Evolutionary conservation across 169 alveolate genomes (phyloP).

Genomic region (Cryptosporidium bovis): DNA sequence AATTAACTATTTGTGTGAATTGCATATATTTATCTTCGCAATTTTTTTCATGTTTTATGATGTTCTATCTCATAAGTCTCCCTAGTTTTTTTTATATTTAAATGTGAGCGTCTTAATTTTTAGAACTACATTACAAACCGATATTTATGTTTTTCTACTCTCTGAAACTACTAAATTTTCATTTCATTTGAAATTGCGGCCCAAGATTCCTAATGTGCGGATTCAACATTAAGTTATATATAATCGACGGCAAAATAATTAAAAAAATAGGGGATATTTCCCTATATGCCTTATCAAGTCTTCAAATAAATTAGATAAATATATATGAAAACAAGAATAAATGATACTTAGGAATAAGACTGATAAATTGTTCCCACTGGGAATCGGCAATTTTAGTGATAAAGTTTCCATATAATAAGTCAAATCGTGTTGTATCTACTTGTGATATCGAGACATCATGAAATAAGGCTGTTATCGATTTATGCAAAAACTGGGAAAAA

Average conservation of each 20-base stretch:
- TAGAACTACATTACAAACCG: too few species aligned
- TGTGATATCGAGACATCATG: slow-evolving; percentile 34
- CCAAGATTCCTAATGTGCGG: not conserved
- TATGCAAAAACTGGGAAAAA: slow-evolving; percentile 42
- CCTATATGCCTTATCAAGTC: slow-evolving; percentile 23
- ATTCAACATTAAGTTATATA: not conserved
- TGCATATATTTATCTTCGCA: too few species aligned
- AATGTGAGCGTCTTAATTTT: too few species aligned
- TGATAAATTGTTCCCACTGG: not conserved
- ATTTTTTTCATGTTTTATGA: too few species aligned
- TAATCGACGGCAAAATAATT: slow-evolving; percentile 38
- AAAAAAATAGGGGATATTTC: slow-evolving; percentile 19
- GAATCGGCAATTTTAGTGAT: not conserved
- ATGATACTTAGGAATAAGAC: slow-evolving; percentile 24
- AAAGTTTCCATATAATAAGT: slow-evolving; percentile 20
- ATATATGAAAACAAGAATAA: slow-evolving; percentile 5
- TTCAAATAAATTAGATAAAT: slow-evolving; percentile 20
- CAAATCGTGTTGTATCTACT: slow-evolving; percentile 28
- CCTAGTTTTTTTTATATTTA: too few species aligned
- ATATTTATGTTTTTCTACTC: not conserved
- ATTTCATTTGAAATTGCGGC: slow-evolving; percentile 6
- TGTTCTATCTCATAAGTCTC: too few species aligned
- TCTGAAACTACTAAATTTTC: slow-evolving; percentile 48
- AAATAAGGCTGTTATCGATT: slow-evolving; percentile 27
- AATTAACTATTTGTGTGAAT: not conserved